Percentiles rank a stretch among this genome's conserved stretches.
Evolutionary conservation across 108 stramenopile genomes (phyloP).

Genomic region (Licmophora abbreviata): DNA sequence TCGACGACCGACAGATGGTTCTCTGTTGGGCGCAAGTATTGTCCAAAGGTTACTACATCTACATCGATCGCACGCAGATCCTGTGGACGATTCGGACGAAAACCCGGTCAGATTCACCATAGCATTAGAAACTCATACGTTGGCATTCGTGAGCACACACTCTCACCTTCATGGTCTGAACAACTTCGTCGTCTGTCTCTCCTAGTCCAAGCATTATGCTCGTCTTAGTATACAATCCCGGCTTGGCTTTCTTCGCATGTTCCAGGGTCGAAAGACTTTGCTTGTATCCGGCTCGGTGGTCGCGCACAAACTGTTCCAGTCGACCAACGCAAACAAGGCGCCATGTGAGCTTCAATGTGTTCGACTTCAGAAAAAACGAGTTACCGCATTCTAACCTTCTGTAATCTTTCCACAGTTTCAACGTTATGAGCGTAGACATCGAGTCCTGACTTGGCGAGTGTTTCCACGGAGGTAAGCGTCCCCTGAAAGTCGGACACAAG

Average conservation of each 20-base stretch:
- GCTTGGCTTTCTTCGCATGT: conserved; percentile 79
- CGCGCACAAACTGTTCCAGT: conserved; percentile 59
- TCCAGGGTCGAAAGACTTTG: conserved; percentile 86
- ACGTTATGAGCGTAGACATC: conserved; percentile 99
- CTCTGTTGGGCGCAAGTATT: conserved; percentile 95
- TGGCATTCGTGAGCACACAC: too few relatives aligned
- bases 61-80: conserved; percentile 89
- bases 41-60: conserved; percentile 98
- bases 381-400: conserved; percentile 34
- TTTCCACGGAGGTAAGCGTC: conserved; percentile 53
- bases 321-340: background rate
- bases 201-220: conserved; percentile 98
- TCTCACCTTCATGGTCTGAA: conserved; percentile 78
- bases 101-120: too few relatives aligned
- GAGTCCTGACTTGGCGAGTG: conserved; percentile 87
- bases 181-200: conserved; percentile 94
- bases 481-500: conserved; percentile 97
- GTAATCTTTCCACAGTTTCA: conserved; percentile 94
- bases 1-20: conserved; percentile 92
- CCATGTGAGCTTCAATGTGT: background rate
- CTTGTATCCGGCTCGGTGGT: conserved; percentile 87
- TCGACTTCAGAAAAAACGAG: background rate
- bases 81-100: too few relatives aligned
- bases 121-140: too few relatives aligned
- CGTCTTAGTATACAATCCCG: conserved; percentile 89